These are phyloP conservation scores for Cytospora mali DNA, from an alignment of 2,329 filamentous ascomycete genomes.

Conservation along the genomic window DNA sequence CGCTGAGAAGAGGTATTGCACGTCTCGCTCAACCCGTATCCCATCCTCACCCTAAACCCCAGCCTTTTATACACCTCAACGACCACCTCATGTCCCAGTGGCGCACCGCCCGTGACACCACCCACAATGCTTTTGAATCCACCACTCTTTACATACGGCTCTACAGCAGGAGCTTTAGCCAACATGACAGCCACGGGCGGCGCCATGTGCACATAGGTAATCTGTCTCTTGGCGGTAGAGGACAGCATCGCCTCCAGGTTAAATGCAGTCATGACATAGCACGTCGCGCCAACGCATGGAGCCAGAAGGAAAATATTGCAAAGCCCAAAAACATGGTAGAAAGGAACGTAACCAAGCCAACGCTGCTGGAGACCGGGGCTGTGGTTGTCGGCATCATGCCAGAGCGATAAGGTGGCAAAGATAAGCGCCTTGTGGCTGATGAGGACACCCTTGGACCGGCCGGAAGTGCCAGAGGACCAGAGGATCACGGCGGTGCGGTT, in stretches of 20 bases:
- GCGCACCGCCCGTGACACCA: conserved; percentile 65
- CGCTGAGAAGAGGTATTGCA: conserved; percentile 67
- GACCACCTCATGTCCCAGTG: conserved; percentile 57
- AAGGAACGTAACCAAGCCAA: conserved; percentile 67
- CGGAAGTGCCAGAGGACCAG: conserved; percentile 66
- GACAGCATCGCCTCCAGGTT: conserved; percentile 67
- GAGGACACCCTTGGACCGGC: conserved; percentile 74
- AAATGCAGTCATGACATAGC: conserved; percentile 73
- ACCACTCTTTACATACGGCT: conserved; percentile 53
- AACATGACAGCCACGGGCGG: conserved; percentile 72
- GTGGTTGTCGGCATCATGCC: conserved; percentile 53
- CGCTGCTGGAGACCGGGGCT: conserved; percentile 37
- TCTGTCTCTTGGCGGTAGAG: conserved; percentile 61
- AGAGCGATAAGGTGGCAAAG: conserved; percentile 55
- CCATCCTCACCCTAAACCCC: conserved; percentile 57
- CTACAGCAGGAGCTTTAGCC: conserved; percentile 69
- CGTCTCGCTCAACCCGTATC: conserved; percentile 76
- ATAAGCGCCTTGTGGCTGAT: conserved; percentile 69
- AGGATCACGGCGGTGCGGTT: conserved; percentile 59
- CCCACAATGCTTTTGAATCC: conserved; percentile 56
- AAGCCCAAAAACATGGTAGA: conserved; percentile 67
- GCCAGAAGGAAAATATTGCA: conserved; percentile 61
- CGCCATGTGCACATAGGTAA: conserved; percentile 67
- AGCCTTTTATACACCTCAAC: conserved; percentile 62
- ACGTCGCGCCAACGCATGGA: conserved; percentile 53